Evolutionary conservation across 1,284 basidiomycete genomes (phyloP).

Genomic region (Ganoderma boninense): DNA sequence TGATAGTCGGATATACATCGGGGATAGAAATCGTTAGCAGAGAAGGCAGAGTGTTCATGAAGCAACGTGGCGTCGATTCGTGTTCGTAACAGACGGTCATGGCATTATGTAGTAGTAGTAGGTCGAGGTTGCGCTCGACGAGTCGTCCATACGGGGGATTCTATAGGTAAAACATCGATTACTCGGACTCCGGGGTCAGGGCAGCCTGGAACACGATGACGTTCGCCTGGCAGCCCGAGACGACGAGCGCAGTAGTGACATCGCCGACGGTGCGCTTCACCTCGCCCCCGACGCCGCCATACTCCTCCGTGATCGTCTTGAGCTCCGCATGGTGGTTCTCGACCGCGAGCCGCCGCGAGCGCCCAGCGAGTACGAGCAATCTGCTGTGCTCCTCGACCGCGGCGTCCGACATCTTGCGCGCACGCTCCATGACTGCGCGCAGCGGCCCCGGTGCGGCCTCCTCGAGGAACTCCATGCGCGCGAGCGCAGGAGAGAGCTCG

Average conservation of each 20-base stretch:
- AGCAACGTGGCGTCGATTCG: background rate
- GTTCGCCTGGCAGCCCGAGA: slow-evolving; percentile 65
- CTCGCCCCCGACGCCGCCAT: slow-evolving; percentile 57
- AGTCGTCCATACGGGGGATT: background rate
- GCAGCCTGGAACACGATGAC: slow-evolving; percentile 79
- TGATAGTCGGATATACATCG: background rate
- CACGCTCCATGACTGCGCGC: slow-evolving; percentile 53
- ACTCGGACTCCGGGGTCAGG: slow-evolving; percentile 21
- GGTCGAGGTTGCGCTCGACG: slow-evolving; percentile 3
- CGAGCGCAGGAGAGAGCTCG: slow-evolving; percentile 46
- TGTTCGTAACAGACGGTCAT: background rate
- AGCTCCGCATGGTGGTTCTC: slow-evolving; percentile 73
- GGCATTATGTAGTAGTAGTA: too few species aligned
- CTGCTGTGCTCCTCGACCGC: slow-evolving; percentile 41
- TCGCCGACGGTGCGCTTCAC: slow-evolving; percentile 86
- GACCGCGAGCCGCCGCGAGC: slow-evolving; percentile 73
- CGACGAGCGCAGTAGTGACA: slow-evolving; percentile 77
- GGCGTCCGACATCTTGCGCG: slow-evolving; percentile 34
- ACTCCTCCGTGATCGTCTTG: slow-evolving; percentile 66
- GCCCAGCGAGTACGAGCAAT: slow-evolving; percentile 72
- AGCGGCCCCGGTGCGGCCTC: slow-evolving; percentile 62
- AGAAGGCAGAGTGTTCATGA: background rate
- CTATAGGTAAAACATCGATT: background rate
- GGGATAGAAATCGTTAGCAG: background rate
- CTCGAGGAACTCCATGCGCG: slow-evolving; percentile 65